These are phyloP conservation scores for Suhomyces guaymorum DNA, from an alignment of 1,139 yeast genomes.

Conservation along the genomic window DNA sequence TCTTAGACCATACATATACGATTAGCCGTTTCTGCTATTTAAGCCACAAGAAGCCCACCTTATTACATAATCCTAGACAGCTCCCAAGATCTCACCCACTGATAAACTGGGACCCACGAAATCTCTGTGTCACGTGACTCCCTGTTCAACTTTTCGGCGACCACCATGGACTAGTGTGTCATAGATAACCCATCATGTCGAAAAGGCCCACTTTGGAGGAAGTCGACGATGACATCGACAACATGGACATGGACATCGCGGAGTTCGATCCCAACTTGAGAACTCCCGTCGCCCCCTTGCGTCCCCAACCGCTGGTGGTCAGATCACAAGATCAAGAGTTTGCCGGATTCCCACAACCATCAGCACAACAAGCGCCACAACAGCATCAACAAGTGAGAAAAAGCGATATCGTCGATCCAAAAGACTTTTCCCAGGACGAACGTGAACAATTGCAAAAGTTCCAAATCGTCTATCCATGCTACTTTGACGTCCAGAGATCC, in stretches of 20 bases:
- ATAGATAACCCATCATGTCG: constrained; percentile 28
- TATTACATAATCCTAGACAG: too few species aligned
- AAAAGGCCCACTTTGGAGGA: constrained; percentile 80
- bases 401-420: constrained; percentile 39
- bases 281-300: constrained; percentile 70
- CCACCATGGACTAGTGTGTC: background rate
- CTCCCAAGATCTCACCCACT: too few species aligned
- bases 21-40: too few species aligned
- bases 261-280: constrained; percentile 77
- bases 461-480: constrained; percentile 85
- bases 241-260: constrained; percentile 89
- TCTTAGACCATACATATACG: too few species aligned
- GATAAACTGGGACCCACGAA: too few species aligned
- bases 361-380: constrained; percentile 11
- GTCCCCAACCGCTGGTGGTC: constrained; percentile 56
- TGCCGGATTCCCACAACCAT: constrained; percentile 24
- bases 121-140: constrained; percentile 10
- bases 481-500: constrained; percentile 78
- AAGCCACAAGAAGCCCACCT: too few species aligned
- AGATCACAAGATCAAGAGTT: constrained; percentile 57
- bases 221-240: constrained; percentile 83
- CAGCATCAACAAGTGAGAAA: constrained; percentile 13
- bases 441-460: constrained; percentile 62
- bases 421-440: constrained; percentile 48
- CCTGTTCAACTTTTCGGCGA: constrained; percentile 1